These are phyloP conservation scores for Otatea glauca DNA, from an alignment of 176 grass and related monocot genomes.

Conservation along the genomic window DNA sequence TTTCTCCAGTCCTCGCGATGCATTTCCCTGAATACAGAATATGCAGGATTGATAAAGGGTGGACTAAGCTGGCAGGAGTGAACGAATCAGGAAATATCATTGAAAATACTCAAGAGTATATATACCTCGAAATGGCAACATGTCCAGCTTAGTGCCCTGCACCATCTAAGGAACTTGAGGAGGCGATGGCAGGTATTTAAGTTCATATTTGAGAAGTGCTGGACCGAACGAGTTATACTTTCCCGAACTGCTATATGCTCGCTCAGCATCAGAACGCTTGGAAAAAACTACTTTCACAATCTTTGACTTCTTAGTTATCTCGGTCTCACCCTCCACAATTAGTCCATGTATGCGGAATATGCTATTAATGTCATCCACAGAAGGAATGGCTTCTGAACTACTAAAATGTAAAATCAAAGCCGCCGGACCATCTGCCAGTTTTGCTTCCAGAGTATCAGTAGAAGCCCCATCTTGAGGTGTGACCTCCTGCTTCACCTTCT, in stretches of 20 bases:
- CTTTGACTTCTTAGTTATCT: conserved; percentile 48
- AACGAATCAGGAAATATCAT: neutral
- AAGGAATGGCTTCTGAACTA: conserved; percentile 55
- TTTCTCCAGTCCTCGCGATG: no score
- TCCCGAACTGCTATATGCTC: conserved; percentile 55
- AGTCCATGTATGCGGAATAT: conserved; percentile 61
- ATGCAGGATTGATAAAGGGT: neutral
- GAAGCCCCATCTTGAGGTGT: conserved; percentile 4
- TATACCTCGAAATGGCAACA: conserved; percentile 35
- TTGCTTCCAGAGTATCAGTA: conserved; percentile 32
- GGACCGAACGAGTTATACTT: conserved; percentile 59
- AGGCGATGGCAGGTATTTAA: conserved; percentile 48
- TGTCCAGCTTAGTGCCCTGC: neutral
- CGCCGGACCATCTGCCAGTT: conserved; percentile 42
- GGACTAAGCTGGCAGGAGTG: neutral
- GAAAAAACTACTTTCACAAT: conserved; percentile 64
- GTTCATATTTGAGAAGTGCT: conserved; percentile 54
- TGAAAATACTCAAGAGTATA: conserved; percentile 7
- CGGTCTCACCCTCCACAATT: conserved; percentile 56
- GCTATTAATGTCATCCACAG: conserved; percentile 59
- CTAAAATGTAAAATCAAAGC: conserved; percentile 57
- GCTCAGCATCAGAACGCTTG: conserved; percentile 55
- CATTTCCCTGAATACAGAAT: conserved; percentile 40
- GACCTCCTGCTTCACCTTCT: conserved; percentile 49
- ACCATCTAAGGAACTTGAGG: conserved; percentile 40